Base-by-base conservation (phyloP, 495 filamentous ascomycete genomes). In the Aspergillus avenaceus region DNA sequence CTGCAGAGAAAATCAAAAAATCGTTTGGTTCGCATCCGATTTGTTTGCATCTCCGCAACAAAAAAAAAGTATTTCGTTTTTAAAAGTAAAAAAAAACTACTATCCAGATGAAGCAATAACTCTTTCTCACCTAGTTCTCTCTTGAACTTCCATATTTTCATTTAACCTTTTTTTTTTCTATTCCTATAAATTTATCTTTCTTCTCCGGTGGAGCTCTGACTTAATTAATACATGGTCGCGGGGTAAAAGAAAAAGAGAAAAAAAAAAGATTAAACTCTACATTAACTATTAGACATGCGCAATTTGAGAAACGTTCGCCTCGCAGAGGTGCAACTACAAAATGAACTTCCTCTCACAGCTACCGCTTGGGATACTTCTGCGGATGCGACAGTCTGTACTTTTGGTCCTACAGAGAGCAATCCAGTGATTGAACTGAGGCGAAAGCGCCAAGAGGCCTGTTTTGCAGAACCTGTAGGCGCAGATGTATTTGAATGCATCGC, bases 241-340 rank as follows among this genome's bases (percentile, higher is more conserved):
- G 69, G 70, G 69, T 71, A 72, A 61, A 59, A 43, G 45, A 5
- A 21, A 32, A 32, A 32, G 29, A 38, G n/a, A n/a, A n/a, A n/a
- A n/a, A n/a, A n/a, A n/a, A n/a, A n/a, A n/a, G n/a, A n/a, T n/a
- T n/a, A n/a, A n/a, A n/a, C n/a, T n/a, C 16, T 38, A 38, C 34
- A 38, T 38, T 38, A 38, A 38, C 16, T 38, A 38, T 38, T 18
- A 19, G 71, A 65, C 51, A 93, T 93, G 88, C 84, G 88, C 60
- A 93, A 93, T 66, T 72, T 91, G 46, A 84, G 79, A 67, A 89
- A 80, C 69, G 80, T 88, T 60, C 80, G 71, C 78, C 82, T 73
- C 70, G 77, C 71, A 46, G 74, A 70, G 79, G 77, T 79, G 66
- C 66, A 69, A 57, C 69, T 72, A 63, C 75, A 67, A 63, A 70